A percentile compares a stretch with the other conserved stretches of the same genome.
These are phyloP conservation scores for Ophiostoma quercus DNA, from an alignment of 2,329 filamentous ascomycete species.

Conservation along the genomic window DNA sequence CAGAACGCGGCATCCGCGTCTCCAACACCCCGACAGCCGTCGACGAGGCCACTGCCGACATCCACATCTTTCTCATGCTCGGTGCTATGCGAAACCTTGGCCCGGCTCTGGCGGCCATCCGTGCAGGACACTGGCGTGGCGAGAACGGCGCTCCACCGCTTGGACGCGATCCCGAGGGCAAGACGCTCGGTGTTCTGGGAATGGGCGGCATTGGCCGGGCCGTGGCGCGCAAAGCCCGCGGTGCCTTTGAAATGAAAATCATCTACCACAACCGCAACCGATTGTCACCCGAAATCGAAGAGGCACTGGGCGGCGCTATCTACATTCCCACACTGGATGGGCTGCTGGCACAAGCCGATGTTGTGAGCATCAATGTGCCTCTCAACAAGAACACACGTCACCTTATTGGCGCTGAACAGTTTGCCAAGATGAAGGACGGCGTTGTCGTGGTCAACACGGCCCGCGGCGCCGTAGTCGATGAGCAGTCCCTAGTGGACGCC, in stretches of 20 bases:
- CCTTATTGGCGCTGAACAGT: slow-evolving; percentile 40
- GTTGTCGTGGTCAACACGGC: slow-evolving; percentile 52
- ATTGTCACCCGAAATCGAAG: slow-evolving; percentile 38
- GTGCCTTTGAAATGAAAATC: slow-evolving; percentile 54
- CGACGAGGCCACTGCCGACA: slow-evolving; percentile 78
- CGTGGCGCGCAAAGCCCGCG: slow-evolving; percentile 58
- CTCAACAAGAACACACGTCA: slow-evolving; percentile 36
- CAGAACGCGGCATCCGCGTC: slow-evolving; percentile 59
- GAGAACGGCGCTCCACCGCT: slow-evolving; percentile 41
- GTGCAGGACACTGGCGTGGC: slow-evolving; percentile 64
- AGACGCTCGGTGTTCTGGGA: slow-evolving; percentile 54
- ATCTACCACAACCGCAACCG: slow-evolving; percentile 48
- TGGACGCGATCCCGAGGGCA: slow-evolving; percentile 60
- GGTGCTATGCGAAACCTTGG: slow-evolving; percentile 73
- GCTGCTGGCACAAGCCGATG: slow-evolving; percentile 44
- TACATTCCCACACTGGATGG: slow-evolving; percentile 41
- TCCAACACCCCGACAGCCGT: slow-evolving; percentile 79
- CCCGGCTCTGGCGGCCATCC: slow-evolving; percentile 58
- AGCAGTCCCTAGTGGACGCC: slow-evolving; percentile 44
- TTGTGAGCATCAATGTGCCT: slow-evolving; percentile 49
- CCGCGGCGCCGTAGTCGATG: slow-evolving; percentile 49
- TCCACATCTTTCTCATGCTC: slow-evolving; percentile 73
- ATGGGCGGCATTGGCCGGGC: slow-evolving; percentile 51
- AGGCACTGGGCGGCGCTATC: slow-evolving; percentile 47
- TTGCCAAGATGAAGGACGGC: slow-evolving; percentile 47